These are phyloP conservation scores for Mortierella sp. DNA, from an alignment of 371 early-diverging fungal species.

Conservation along the genomic window DNA sequence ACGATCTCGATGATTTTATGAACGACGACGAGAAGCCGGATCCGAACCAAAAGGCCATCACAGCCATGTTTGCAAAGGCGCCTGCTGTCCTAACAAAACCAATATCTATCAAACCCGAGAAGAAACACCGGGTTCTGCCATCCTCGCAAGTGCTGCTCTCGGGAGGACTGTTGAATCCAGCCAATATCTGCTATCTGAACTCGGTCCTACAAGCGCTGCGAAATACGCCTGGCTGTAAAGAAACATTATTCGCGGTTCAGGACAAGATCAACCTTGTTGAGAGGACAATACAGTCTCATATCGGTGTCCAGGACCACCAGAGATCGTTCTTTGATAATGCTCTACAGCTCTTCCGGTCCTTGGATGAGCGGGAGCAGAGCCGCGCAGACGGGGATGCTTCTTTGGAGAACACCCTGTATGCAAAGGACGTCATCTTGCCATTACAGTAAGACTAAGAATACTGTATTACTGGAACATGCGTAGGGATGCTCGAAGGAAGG, in stretches of 20 bases:
- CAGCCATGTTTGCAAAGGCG: conserved; percentile 15
- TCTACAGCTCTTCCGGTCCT: conserved; percentile 11
- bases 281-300: not conserved
- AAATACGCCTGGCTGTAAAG: conserved; percentile 21
- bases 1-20: conserved; percentile 2
- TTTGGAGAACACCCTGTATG: conserved; percentile 8
- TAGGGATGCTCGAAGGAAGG: too few relatives aligned
- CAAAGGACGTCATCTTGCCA: conserved; percentile 26
- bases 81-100: not conserved
- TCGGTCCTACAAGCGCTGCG: conserved; percentile 39
- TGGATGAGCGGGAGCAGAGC: conserved; percentile 15
- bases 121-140: conserved; percentile 11
- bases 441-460: conserved; percentile 16
- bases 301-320: conserved; percentile 14
- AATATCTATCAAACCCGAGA: conserved; percentile 3
- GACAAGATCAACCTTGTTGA: conserved; percentile 18
- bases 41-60: conserved; percentile 16
- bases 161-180: conserved; percentile 35
- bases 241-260: conserved; percentile 17
- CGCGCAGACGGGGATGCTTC: not conserved
- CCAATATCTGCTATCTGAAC: conserved; percentile 49
- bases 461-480: too few relatives aligned
- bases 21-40: conserved; percentile 11
- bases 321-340: conserved; percentile 18
- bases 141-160: conserved; percentile 24